Evolutionary conservation across 306 rosid species (phyloP).

Genomic region (Vigna unguiculata): DNA sequence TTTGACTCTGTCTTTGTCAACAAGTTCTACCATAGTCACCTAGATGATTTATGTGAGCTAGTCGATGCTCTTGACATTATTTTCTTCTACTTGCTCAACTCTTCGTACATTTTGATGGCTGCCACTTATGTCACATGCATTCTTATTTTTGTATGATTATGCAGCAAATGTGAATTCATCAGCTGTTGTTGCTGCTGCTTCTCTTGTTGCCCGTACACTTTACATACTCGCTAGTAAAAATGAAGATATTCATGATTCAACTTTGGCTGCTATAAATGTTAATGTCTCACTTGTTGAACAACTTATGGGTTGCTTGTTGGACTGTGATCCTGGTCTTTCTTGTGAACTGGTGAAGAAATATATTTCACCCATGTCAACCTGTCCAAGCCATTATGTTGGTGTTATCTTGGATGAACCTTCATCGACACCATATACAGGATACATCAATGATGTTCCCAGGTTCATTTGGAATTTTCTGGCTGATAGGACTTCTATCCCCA

Average conservation of each 20-base stretch:
- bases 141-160: constrained; percentile 40
- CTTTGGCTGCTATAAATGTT: constrained; percentile 67
- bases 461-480: constrained; percentile 91
- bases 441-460: constrained; percentile 78
- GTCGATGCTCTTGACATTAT: constrained; percentile 21
- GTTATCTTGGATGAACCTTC: constrained; percentile 82
- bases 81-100: constrained; percentile 23
- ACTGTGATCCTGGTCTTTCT: constrained; percentile 91
- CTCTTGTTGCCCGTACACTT: constrained; percentile 85
- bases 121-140: constrained; percentile 18
- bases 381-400: constrained; percentile 94
- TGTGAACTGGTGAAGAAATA: constrained; percentile 84
- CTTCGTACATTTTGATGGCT: constrained; percentile 19
- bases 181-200: constrained; percentile 86
- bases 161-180: constrained; percentile 91
- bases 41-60: constrained; percentile 79
- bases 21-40: constrained; percentile 87
- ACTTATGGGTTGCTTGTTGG: constrained; percentile 76
- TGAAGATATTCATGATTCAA: constrained; percentile 56
- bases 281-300: constrained; percentile 83
- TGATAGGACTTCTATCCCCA: constrained; percentile 70
- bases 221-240: constrained; percentile 73
- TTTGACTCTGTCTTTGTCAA: constrained; percentile 79
- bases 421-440: constrained; percentile 66
- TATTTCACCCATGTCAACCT: constrained; percentile 67